Percentiles rank a stretch among this genome's conserved stretches.
Evolutionary conservation across 257 asterid species (phyloP).

Genomic region (Jacaranda copaia): DNA sequence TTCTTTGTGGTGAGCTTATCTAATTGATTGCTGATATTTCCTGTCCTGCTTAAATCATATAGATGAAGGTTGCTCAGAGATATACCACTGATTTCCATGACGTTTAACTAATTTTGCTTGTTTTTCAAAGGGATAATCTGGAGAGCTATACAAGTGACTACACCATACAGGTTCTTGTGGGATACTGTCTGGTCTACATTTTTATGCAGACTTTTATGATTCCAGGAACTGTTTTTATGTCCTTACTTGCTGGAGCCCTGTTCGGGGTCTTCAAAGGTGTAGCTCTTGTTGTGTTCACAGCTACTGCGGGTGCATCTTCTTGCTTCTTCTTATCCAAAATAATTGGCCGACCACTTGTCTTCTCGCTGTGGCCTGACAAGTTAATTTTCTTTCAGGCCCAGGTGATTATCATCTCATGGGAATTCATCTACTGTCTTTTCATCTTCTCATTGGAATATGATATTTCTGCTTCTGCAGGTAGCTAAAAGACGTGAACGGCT

Average conservation of each 20-base stretch:
- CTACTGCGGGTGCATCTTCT: conserved; percentile 96
- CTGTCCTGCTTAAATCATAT: background rate
- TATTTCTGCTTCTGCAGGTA: conserved; percentile 54
- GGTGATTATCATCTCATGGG: conserved; percentile 50
- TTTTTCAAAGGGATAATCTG: conserved; percentile 72
- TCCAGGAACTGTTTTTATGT: conserved; percentile 96
- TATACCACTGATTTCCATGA: background rate
- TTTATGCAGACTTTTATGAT: conserved; percentile 99
- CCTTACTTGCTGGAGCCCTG: conserved; percentile 93
- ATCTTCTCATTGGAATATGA: conserved; percentile 25
- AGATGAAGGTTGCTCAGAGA: conserved; percentile 13
- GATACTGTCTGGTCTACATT: conserved; percentile 88
- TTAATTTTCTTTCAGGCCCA: conserved; percentile 80
- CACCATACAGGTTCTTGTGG: conserved; percentile 86
- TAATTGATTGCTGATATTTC: background rate
- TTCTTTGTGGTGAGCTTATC: background rate
- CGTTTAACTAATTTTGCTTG: conserved; percentile 6
- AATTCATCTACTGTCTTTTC: conserved; percentile 8
- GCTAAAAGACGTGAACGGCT: conserved; percentile 76
- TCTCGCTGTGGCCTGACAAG: conserved; percentile 97
- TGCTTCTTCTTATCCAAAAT: conserved; percentile 88
- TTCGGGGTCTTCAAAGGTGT: conserved; percentile 91
- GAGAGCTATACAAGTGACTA: conserved; percentile 96
- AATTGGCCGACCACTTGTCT: conserved; percentile 90
- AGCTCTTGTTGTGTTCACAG: conserved; percentile 87